Conservation (phyloP, 345 rosid species). For the Garcia nutans region DNA sequence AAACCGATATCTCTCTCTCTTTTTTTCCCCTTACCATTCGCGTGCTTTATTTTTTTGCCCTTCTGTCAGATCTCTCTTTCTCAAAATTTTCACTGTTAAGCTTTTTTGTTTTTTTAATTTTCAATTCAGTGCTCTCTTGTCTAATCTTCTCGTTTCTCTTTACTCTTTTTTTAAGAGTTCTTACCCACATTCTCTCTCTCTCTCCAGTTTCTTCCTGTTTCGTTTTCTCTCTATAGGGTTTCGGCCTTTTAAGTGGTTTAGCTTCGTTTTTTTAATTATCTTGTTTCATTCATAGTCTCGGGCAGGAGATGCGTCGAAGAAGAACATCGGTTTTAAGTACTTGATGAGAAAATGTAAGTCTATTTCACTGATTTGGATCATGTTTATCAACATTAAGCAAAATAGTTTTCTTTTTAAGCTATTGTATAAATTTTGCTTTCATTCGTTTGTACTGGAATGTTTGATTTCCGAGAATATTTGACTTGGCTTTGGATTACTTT, state of each 20-base stretch:
- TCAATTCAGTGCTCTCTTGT: neutral
- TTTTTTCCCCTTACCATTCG: conserved; percentile 18
- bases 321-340: conserved; percentile 17
- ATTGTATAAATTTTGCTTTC: neutral
- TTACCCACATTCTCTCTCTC: neutral
- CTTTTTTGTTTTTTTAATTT: neutral
- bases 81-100: neutral
- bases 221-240: neutral
- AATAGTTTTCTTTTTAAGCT: neutral
- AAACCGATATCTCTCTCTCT: neutral
- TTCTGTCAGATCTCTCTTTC: conserved; percentile 29
- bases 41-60: conserved; percentile 32
- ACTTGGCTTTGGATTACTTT: neutral
- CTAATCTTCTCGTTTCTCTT: conserved; percentile 3
- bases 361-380: neutral
- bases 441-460: neutral
- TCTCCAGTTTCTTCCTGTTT: neutral
- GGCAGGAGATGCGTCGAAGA: conserved; percentile 27
- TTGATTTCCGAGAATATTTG: conserved; percentile 14
- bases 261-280: neutral
- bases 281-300: conserved; percentile 13
- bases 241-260: neutral
- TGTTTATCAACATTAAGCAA: neutral
- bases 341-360: conserved; percentile 30
- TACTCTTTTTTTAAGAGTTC: neutral